A percentile compares a stretch with the other conserved stretches of the same genome.
Conservation (phyloP, 805 yeast species). For the Wickerhamomyces kurtzmanii region DNA sequence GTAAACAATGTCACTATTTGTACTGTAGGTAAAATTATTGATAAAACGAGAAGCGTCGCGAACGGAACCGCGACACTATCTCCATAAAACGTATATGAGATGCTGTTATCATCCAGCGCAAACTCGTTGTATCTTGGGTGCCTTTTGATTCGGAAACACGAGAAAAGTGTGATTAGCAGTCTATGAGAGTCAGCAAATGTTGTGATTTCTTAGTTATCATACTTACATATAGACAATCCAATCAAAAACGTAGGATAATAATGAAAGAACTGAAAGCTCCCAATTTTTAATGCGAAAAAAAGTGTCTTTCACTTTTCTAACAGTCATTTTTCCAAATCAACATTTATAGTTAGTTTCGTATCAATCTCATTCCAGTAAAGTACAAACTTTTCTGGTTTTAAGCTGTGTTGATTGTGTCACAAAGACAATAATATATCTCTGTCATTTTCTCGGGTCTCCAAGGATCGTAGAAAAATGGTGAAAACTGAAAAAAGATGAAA, state of each 20-base stretch:
- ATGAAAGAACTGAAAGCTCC: constrained; percentile 18
- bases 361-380: too few species aligned
- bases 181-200: constrained; percentile 1
- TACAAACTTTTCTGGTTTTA: too few species aligned
- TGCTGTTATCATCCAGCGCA: constrained; percentile 19
- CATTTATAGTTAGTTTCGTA: too few species aligned
- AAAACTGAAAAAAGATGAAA: too few species aligned
- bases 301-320: constrained; percentile 11
- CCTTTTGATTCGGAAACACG: constrained; percentile 21
- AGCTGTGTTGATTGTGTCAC: too few species aligned
- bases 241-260: constrained; percentile 20
- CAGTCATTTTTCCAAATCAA: constrained; percentile 6
- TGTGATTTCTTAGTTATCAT: background rate
- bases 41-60: constrained; percentile 18
- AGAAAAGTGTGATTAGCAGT: constrained; percentile 12
- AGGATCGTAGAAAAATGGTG: too few species aligned
- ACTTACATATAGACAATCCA: constrained; percentile 17
- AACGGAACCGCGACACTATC: constrained; percentile 24
- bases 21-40: constrained; percentile 22
- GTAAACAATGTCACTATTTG: constrained; percentile 14
- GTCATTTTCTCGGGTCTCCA: too few species aligned
- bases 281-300: constrained; percentile 14
- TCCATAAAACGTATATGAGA: constrained; percentile 24
- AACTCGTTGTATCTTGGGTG: constrained; percentile 32
- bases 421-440: too few species aligned